Evolutionary conservation across 257 asterid species (phyloP).

Genomic region (Echium plantagineum): DNA sequence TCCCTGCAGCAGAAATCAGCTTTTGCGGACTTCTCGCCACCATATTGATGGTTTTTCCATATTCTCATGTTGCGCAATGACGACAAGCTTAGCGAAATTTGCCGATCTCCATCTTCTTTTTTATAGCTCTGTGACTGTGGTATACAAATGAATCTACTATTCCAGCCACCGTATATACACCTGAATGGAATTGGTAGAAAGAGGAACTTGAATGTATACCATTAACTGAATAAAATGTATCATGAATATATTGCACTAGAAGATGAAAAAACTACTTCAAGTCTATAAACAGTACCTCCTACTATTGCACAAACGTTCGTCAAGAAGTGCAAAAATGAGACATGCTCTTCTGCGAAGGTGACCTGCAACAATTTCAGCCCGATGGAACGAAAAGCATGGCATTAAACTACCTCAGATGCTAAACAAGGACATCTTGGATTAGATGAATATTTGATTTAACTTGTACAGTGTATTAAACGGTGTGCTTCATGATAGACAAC

Average conservation of each 20-base stretch:
- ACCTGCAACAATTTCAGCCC: slow-evolving; percentile 41
- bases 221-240: neutral
- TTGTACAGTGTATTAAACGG: neutral
- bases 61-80: neutral
- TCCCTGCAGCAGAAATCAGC: too few species aligned
- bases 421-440: neutral
- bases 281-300: slow-evolving; percentile 49
- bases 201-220: too few species aligned
- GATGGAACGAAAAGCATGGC: neutral
- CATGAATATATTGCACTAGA: too few species aligned
- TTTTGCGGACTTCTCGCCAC: neutral
- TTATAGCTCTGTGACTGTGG: slow-evolving; percentile 81
- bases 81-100: slow-evolving; percentile 26
- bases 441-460: neutral
- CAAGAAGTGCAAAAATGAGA: slow-evolving; percentile 80
- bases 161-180: slow-evolving; percentile 89
- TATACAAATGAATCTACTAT: slow-evolving; percentile 72
- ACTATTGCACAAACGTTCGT: slow-evolving; percentile 91
- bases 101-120: slow-evolving; percentile 70
- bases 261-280: neutral
- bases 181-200: slow-evolving; percentile 21
- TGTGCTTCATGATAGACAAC: too few species aligned
- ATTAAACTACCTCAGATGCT: neutral
- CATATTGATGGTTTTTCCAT: neutral
- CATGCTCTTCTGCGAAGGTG: slow-evolving; percentile 75